These are phyloP conservation scores for Vanderwaltozyma tropicalis DNA, from an alignment of 805 yeast genomes.

Conservation along the genomic window DNA sequence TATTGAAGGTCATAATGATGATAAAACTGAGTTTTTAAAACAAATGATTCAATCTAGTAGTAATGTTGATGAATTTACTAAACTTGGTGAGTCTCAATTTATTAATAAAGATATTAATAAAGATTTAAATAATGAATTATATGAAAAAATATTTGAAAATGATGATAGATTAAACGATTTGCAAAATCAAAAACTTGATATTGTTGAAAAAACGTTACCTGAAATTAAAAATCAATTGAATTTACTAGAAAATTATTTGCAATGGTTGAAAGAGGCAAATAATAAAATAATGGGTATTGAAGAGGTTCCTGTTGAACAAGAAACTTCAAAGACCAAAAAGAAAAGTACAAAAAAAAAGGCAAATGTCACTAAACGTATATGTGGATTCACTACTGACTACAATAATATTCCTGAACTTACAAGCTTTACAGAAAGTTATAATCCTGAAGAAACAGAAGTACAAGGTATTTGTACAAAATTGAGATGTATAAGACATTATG, in stretches of 20 bases:
- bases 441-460: slow-evolving; percentile 3
- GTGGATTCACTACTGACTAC: slow-evolving; percentile 19
- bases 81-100: slow-evolving; percentile 14
- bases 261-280: slow-evolving; percentile 23
- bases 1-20: neutral
- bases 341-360: slow-evolving; percentile 4
- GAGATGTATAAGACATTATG: slow-evolving; percentile 23
- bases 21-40: slow-evolving; percentile 5
- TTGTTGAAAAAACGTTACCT: slow-evolving; percentile 10
- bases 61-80: slow-evolving; percentile 9
- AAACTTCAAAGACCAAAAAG: slow-evolving; percentile 4
- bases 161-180: slow-evolving; percentile 15
- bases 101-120: slow-evolving; percentile 10
- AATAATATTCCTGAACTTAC: slow-evolving; percentile 9
- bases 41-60: slow-evolving; percentile 7
- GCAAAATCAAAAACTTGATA: slow-evolving; percentile 5
- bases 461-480: slow-evolving; percentile 20
- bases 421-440: slow-evolving; percentile 10
- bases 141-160: slow-evolving; percentile 8
- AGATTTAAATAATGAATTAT: slow-evolving; percentile 9
- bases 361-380: slow-evolving; percentile 13
- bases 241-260: slow-evolving; percentile 20
- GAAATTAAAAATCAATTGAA: slow-evolving; percentile 6
- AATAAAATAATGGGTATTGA: slow-evolving; percentile 6
- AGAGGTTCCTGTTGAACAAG: neutral